Evolutionary conservation across 1,139 yeast species (phyloP).

Genomic region (Nadsonia starkeyi-henricii): DNA sequence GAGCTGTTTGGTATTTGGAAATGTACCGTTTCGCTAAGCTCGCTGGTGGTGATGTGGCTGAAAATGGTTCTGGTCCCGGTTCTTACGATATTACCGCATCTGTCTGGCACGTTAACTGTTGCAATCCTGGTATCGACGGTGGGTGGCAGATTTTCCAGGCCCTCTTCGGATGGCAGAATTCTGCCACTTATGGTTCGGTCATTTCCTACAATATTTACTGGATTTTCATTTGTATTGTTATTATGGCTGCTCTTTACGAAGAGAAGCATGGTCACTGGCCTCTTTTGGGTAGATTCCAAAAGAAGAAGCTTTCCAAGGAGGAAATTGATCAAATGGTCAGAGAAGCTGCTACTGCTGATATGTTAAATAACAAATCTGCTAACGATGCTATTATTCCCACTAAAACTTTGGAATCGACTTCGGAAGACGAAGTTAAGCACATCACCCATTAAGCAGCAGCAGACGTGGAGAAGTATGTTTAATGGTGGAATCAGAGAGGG

Average conservation of each 20-base stretch:
- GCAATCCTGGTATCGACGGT: slow-evolving; percentile 80
- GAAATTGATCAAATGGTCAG: slow-evolving; percentile 20
- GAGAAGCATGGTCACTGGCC: slow-evolving; percentile 35
- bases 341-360: slow-evolving; percentile 15
- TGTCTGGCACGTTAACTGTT: slow-evolving; percentile 95
- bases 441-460: no score
- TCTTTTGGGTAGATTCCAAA: slow-evolving; percentile 12
- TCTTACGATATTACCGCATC: slow-evolving; percentile 68
- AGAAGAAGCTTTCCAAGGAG: slow-evolving; percentile 15
- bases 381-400: slow-evolving; percentile 1
- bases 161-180: slow-evolving; percentile 86
- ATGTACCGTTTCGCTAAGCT: slow-evolving; percentile 49
- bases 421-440: no score
- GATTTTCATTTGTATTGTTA: slow-evolving; percentile 43
- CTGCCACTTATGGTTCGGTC: slow-evolving; percentile 88
- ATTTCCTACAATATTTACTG: slow-evolving; percentile 63
- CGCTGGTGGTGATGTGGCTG: slow-evolving; percentile 79
- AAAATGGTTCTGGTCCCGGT: slow-evolving; percentile 88
- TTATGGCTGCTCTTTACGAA: slow-evolving; percentile 38
- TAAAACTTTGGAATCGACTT: no score
- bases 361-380: slow-evolving; percentile 12
- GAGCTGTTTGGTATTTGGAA: slow-evolving; percentile 86
- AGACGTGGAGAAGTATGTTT: no score
- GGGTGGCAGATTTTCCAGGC: slow-evolving; percentile 94
- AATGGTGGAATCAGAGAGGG: no score